Conservation (phyloP, 2,329 filamentous ascomycete genomes). For the Colletotrichum aenigma region DNA sequence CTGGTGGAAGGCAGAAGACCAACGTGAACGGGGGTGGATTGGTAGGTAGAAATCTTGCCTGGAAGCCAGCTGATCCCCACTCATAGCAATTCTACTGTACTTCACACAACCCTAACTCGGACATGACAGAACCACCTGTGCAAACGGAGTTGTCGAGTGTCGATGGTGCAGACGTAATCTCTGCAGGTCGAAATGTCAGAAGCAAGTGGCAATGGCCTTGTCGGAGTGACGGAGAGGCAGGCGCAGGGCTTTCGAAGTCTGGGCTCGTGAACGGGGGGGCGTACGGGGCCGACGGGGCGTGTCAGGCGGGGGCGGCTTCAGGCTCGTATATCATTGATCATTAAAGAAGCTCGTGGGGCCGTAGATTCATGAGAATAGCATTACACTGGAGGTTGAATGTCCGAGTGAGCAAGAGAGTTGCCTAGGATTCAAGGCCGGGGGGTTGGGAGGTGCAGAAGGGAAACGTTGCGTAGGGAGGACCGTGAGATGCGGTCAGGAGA, state of each 20-base stretch:
- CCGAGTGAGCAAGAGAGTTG: background rate
- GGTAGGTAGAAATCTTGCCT: slow-evolving; percentile 46
- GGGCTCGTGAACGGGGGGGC: background rate
- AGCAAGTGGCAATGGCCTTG: background rate
- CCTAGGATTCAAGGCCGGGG: background rate
- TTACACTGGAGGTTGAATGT: background rate
- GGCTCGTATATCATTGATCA: slow-evolving; percentile 23
- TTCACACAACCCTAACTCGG: slow-evolving; percentile 22
- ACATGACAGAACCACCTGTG: slow-evolving; percentile 20
- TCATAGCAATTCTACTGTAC: slow-evolving; percentile 59
- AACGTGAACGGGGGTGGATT: slow-evolving; percentile 9
- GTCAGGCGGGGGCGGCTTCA: slow-evolving; percentile 8
- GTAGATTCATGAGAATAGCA: background rate
- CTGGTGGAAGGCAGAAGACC: slow-evolving; percentile 19
- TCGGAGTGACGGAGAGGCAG: background rate
- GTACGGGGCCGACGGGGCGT: background rate
- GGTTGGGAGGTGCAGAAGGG: slow-evolving; percentile 7
- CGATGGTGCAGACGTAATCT: background rate
- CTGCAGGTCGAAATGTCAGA: background rate
- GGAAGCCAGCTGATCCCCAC: slow-evolving; percentile 59
- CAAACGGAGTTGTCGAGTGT: background rate
- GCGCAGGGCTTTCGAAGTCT: background rate
- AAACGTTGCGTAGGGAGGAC: slow-evolving; percentile 2
- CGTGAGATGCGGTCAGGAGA: slow-evolving; percentile 4
- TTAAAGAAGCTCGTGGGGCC: slow-evolving; percentile 16